Conservation (phyloP, 192 early-diverging fungal genomes). For the Coemansia sp. region DNA sequence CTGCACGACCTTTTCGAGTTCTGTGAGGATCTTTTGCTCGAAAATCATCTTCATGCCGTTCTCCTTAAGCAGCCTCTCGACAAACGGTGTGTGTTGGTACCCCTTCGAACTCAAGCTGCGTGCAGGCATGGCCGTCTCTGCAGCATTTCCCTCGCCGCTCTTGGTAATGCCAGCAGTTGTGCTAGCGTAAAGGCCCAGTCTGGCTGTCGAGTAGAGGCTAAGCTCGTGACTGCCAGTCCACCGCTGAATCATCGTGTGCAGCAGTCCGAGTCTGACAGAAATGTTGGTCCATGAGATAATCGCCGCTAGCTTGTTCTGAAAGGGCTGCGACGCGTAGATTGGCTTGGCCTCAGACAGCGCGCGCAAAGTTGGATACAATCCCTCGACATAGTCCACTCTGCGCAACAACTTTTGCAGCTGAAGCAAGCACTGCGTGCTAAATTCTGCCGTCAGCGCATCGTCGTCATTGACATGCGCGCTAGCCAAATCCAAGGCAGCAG, state of each 20-base stretch:
- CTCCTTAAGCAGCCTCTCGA: slow-evolving; percentile 83
- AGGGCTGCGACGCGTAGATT: slow-evolving; percentile 62
- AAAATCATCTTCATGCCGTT: slow-evolving; percentile 75
- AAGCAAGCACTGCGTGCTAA: slow-evolving; percentile 44
- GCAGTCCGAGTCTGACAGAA: slow-evolving; percentile 65
- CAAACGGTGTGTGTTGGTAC: slow-evolving; percentile 62
- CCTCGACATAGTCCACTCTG: slow-evolving; percentile 74
- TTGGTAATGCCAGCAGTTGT: slow-evolving; percentile 32
- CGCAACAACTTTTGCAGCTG: slow-evolving; percentile 70
- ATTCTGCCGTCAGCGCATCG: slow-evolving; percentile 7
- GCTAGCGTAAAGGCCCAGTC: slow-evolving; percentile 10
- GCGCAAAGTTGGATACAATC: slow-evolving; percentile 70
- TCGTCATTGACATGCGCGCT: not conserved
- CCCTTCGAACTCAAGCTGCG: slow-evolving; percentile 11
- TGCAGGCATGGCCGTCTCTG: not conserved
- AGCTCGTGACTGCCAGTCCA: slow-evolving; percentile 73
- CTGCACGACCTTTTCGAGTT: slow-evolving; percentile 58
- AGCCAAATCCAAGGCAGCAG: not conserved
- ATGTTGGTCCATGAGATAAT: slow-evolving; percentile 76
- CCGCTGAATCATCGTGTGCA: slow-evolving; percentile 70
- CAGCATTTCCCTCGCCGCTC: not conserved
- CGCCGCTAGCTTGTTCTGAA: slow-evolving; percentile 69
- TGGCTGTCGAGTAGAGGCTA: slow-evolving; percentile 29
- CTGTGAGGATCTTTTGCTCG: slow-evolving; percentile 62
- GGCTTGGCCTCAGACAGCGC: slow-evolving; percentile 63